Conservation (phyloP, 2,329 filamentous ascomycete genomes). For the Ophiostoma ips region DNA sequence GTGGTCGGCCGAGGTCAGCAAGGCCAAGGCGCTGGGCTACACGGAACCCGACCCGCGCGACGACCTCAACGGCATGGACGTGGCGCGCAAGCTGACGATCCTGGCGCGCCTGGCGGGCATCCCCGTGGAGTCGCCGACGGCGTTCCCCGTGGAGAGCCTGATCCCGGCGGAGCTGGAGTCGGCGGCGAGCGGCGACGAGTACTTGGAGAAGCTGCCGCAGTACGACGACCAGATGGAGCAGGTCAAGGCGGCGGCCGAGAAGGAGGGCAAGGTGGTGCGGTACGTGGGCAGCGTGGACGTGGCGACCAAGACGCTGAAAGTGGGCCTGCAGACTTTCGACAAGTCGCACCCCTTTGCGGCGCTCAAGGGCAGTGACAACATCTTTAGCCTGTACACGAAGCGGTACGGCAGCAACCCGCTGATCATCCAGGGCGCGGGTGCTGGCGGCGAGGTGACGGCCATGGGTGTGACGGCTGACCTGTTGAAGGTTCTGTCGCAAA, state of each 20-base stretch:
- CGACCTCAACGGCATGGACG: slow-evolving; percentile 75
- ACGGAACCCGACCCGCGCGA: slow-evolving; percentile 80
- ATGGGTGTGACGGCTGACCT: slow-evolving; percentile 96
- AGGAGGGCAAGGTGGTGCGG: slow-evolving; percentile 78
- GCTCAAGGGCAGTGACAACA: slow-evolving; percentile 95
- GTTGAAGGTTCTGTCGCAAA: slow-evolving; percentile 69
- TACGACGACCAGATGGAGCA: slow-evolving; percentile 87
- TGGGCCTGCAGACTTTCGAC: slow-evolving; percentile 82
- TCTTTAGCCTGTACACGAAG: slow-evolving; percentile 97
- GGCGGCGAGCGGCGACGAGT: slow-evolving; percentile 66
- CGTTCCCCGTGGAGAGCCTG: slow-evolving; percentile 86
- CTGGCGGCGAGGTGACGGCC: slow-evolving; percentile 87
- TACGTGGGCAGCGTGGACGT: slow-evolving; percentile 93
- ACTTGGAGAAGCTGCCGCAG: slow-evolving; percentile 62
- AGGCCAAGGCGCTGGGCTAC: slow-evolving; percentile 86
- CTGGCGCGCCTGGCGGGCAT: slow-evolving; percentile 76
- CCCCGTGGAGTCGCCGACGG: slow-evolving; percentile 65
- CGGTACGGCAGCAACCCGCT: slow-evolving; percentile 84
- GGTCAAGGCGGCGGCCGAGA: slow-evolving; percentile 71
- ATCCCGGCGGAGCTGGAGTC: slow-evolving; percentile 79
- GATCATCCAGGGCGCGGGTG: slow-evolving; percentile 88
- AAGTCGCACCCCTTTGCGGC: slow-evolving; percentile 81
- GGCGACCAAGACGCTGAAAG: slow-evolving; percentile 66
- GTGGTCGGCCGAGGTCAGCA: slow-evolving; percentile 84
- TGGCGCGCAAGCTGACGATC: slow-evolving; percentile 93